A percentile compares a stretch with the other conserved stretches of the same genome.
phyloP scores from a whole-genome alignment of 2,329 filamentous ascomycete species.

The Penicillium nordicum region DNA sequence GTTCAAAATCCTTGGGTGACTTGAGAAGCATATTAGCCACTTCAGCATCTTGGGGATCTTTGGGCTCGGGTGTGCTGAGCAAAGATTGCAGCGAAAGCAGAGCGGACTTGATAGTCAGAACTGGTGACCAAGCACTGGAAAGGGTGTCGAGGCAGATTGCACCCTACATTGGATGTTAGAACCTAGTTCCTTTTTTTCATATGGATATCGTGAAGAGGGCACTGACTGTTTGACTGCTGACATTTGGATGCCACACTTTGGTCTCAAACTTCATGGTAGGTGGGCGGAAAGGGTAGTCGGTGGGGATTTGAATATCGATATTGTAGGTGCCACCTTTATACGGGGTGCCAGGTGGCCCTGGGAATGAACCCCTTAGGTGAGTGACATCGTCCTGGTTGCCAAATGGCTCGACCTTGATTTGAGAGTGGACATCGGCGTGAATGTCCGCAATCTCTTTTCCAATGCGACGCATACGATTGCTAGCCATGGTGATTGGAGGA shows the following conservation, averaged over 20 bases:
- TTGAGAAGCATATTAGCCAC: slow-evolving; percentile 86
- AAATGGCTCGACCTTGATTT: slow-evolving; percentile 66
- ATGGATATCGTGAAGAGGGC: neutral
- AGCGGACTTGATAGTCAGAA: slow-evolving; percentile 93
- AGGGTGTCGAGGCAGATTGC: slow-evolving; percentile 96
- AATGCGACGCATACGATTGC: slow-evolving; percentile 56
- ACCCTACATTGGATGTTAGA: slow-evolving; percentile 59
- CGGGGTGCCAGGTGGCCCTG: slow-evolving; percentile 84
- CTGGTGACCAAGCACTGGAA: slow-evolving; percentile 85
- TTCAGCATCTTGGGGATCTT: slow-evolving; percentile 94
- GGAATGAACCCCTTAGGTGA: slow-evolving; percentile 78
- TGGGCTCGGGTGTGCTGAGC: slow-evolving; percentile 88
- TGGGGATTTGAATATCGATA: slow-evolving; percentile 83
- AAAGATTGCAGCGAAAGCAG: slow-evolving; percentile 90
- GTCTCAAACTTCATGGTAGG: slow-evolving; percentile 89
- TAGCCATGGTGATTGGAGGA: slow-evolving; percentile 46
- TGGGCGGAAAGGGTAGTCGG: slow-evolving; percentile 88
- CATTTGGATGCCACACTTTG: slow-evolving; percentile 94
- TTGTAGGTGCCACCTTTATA: slow-evolving; percentile 82
- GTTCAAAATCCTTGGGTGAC: slow-evolving; percentile 72
- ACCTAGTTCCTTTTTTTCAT: neutral
- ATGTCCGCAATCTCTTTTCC: slow-evolving; percentile 51
- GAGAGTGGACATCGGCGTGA: slow-evolving; percentile 65
- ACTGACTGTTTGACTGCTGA: slow-evolving; percentile 86
- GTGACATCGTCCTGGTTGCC: slow-evolving; percentile 67